Base-by-base conservation (phyloP, 306 rosid species). In the Crotalaria pallida region DNA sequence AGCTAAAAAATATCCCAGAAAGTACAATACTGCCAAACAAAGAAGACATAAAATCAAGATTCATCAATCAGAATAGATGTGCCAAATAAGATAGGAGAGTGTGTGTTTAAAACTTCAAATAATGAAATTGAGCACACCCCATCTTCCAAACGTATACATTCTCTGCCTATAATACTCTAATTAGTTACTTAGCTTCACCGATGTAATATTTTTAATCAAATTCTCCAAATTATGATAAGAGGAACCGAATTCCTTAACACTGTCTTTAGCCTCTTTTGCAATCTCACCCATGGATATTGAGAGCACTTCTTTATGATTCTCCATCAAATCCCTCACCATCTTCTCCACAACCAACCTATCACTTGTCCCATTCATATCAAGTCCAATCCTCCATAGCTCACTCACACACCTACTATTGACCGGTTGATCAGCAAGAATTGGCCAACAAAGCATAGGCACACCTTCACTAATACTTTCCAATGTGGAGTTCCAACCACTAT, bases 391-490 rank as follows among this genome's bases (percentile, higher is more conserved):
- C 85, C 85, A 84, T 6, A 24, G 21, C 10, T 76, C 67, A 21
- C 86, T 67, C 15, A 81, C 76, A 58, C 67, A 79, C 58, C 82
- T 76, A 43, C 79, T 53, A 7, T 69, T 81, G 9, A 79, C 44
- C 9, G 2, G 41, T 4, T 84, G 86, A 3, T 81, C 86, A 1
- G 13, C 71, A 0, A 60, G 0, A 3, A 11, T 15, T 0, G 80
- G 71, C 86, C 84, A 79, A 38, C 84, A 76, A 38, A 81, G 19
- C 86, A 84, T 76, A 0, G 86, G 82, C 3, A 75, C 74, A 2
- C 80, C 80, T 7, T 71, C 82, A 2, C 3, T 22, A 1, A 81
- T 72, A 7, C 84, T 31, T 65, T 77, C 85, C 52, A 80, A 18
- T 4, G 83, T 81, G 0, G 84, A 83, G 55, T 75, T 83, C 84